phyloP scores from a whole-genome alignment of 2,329 filamentous ascomycete species.

The Aspergillus arachidicola region DNA sequence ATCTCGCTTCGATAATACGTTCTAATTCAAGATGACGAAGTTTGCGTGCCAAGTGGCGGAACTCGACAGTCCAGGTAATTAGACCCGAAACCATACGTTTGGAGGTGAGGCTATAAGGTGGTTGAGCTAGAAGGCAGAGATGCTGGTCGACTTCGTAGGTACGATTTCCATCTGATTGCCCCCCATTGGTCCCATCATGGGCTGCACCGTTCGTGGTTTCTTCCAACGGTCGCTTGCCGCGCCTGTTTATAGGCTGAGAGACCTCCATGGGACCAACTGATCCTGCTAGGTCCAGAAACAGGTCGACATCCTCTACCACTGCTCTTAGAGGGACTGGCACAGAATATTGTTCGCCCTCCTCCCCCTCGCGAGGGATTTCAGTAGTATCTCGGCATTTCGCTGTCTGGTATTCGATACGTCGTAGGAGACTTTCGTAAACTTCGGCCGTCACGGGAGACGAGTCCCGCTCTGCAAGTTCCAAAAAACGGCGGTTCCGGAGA shows the following conservation, averaged over 20 bases:
- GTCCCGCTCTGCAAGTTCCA: slow-evolving; percentile 69
- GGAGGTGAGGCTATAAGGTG: slow-evolving; percentile 41
- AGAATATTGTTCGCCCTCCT: slow-evolving; percentile 44
- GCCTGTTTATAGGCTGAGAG: slow-evolving; percentile 26
- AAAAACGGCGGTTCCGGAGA: slow-evolving; percentile 76
- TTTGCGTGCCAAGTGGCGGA: slow-evolving; percentile 68
- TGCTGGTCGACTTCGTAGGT: slow-evolving; percentile 43
- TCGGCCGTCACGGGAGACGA: slow-evolving; percentile 74
- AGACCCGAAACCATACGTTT: slow-evolving; percentile 51
- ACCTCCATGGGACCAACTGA: slow-evolving; percentile 38
- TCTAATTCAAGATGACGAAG: slow-evolving; percentile 80
- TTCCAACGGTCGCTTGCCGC: slow-evolving; percentile 36
- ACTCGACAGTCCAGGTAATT: slow-evolving; percentile 83
- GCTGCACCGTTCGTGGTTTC: slow-evolving; percentile 48
- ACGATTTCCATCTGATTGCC: slow-evolving; percentile 26
- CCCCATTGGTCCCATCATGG: slow-evolving; percentile 48
- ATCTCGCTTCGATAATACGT: slow-evolving; percentile 74
- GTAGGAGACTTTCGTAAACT: slow-evolving; percentile 75
- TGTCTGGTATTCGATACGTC: slow-evolving; percentile 68
- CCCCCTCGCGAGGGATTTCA: slow-evolving; percentile 44
- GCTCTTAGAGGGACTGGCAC: slow-evolving; percentile 37
- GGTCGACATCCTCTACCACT: slow-evolving; percentile 41
- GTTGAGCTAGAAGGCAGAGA: slow-evolving; percentile 53
- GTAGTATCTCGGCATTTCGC: slow-evolving; percentile 61
- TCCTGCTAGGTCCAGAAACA: slow-evolving; percentile 38